Evolutionary conservation across 140 eudicot genomes (phyloP), one percentile per base, ranked within the genome.

Genomic region (Stevia rebaudiana): DNA sequence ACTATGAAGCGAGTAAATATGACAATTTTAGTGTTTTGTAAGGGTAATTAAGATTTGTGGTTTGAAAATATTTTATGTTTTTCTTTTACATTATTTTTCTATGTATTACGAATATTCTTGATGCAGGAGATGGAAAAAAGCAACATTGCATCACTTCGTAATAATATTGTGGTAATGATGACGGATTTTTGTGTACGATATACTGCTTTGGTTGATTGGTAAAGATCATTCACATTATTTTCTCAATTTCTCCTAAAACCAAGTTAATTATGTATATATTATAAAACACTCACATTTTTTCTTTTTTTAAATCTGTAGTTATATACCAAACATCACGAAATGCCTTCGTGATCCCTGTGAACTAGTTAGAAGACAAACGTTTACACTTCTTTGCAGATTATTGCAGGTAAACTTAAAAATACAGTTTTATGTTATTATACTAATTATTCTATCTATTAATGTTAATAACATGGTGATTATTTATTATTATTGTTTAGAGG

Each of bases 341-440:
- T 88, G 97, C 65, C 95, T 94, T 37, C 95, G 97, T 0, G 99
- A 94, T 81, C 87, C 97, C 10, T 88, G 99, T 44, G 99, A 94
- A 64, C 82, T 94, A 53, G 95, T 94, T 17, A 79, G 99, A 75
- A 79, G 95, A 76, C 99, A 94, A 56, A 94, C 99, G 5, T 94
- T 94, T 76, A 82, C 84, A 6, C 80, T 94, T 46, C 97, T 94
- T 33, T 82, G 95, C 54, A 81, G 97, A 75, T 81, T 94, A 43
- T 75, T 94, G 52, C 99, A 91, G 98, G 98, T 91, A 76, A 8
- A 36, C 52, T 41, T 63, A 51, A 49, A 60, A 30, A n/a, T 6
- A 46, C 49, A 30, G 25, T 10, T 39, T 50, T 37, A 3, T 25
- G 57, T 11, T 28, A 1, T 28, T 4, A 28, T 28, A 1, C 4